These are phyloP conservation scores for Hypomyces perniciosus DNA, from an alignment of 2,329 filamentous ascomycete genomes.

Conservation along the genomic window DNA sequence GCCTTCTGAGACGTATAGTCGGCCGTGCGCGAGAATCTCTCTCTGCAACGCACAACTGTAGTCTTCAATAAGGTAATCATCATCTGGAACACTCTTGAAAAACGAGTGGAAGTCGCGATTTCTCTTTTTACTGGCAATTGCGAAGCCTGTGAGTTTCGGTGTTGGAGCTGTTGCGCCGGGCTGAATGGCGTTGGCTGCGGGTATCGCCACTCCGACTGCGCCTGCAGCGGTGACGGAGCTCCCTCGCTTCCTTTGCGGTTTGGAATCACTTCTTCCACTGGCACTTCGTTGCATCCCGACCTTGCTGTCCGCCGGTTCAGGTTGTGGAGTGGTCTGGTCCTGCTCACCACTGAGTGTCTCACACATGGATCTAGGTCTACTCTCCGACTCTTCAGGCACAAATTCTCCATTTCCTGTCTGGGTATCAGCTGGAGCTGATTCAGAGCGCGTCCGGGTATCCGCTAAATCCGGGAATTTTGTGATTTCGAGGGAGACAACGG, in stretches of 20 bases:
- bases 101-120: slow-evolving; percentile 91
- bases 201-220: slow-evolving; percentile 53
- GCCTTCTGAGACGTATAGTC: slow-evolving; percentile 93
- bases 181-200: slow-evolving; percentile 49
- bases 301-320: slow-evolving; percentile 61
- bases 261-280: slow-evolving; percentile 60
- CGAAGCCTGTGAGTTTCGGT: slow-evolving; percentile 86
- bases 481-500: slow-evolving; percentile 49
- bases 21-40: slow-evolving; percentile 89
- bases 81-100: slow-evolving; percentile 95
- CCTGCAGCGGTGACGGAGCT: slow-evolving; percentile 67
- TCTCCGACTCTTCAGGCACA: slow-evolving; percentile 28
- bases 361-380: slow-evolving; percentile 44
- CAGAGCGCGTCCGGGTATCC: slow-evolving; percentile 47
- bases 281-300: slow-evolving; percentile 54
- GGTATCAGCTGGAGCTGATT: slow-evolving; percentile 51
- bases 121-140: slow-evolving; percentile 90
- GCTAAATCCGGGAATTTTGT: slow-evolving; percentile 47
- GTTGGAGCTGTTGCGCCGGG: slow-evolving; percentile 45
- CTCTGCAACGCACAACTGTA: slow-evolving; percentile 95
- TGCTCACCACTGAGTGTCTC: slow-evolving; percentile 49
- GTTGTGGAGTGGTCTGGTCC: slow-evolving; percentile 58
- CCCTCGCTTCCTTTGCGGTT: slow-evolving; percentile 66
- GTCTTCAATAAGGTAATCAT: slow-evolving; percentile 97
- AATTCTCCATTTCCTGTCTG: slow-evolving; percentile 22